Evolutionary conservation across 2,329 filamentous ascomycete species (phyloP), one percentile per base, ranked within the genome.

Genomic region (Pseudogymnoascus sp.): DNA sequence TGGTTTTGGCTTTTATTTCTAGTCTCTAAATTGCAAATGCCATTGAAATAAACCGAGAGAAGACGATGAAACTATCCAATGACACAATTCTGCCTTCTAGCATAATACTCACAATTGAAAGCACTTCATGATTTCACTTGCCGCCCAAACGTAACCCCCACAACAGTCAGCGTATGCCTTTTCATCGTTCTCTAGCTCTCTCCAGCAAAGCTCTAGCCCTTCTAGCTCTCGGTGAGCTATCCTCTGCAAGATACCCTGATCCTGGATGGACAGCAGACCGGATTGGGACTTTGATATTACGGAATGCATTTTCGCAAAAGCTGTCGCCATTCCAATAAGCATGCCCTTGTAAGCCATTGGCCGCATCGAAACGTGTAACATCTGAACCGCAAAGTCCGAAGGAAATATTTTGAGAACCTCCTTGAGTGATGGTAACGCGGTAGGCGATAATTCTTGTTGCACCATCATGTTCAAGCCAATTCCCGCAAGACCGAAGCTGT

Each of bases 261-360:
- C 62, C 30, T 63, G 43, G 8, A 37, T 18, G 39, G 64, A 63
- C 22, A 65, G 50, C 16, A 64, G 47, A 43, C 28, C 18, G 2
- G 32, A 58, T 25, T 41, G 12, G 18, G 58, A 62, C 5, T 16
- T 30, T 32, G 47, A 32, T 18, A 54, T n/a, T 54, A 16, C 25
- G 3, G 9, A 62, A 59, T 70, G 68, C 47, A 71, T 61, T 47
- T 71, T 64, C 61, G 70, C 66, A 62, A 73, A 74, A 3, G 70
- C 71, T 64, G 66, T 70, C 5, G 71, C 62, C 67, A 74, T 65
- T 7, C 72, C 72, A 32, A 74, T 62, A 4, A 74, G 64, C 28
- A 69, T 59, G 47, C 68, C 69, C 2, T 61, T 62, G 61, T 70
- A 64, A 30, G 62, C 59, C 43, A 66, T 64, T 11, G 68, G 69